Base-by-base conservation (phyloP, 257 asterid species). In the Schizonepeta tenuifolia region DNA sequence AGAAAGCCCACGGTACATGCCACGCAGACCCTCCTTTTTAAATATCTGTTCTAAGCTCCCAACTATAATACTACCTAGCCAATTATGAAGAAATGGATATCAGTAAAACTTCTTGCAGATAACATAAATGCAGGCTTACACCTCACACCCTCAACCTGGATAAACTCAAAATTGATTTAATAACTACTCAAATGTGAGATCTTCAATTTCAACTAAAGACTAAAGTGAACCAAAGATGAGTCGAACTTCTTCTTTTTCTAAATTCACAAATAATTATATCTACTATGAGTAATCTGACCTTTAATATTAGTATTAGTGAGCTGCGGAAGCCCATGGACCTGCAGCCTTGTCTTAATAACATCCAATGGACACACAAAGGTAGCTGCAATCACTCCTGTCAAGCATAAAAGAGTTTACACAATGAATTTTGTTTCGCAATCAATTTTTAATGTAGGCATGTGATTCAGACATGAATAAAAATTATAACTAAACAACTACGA, bases 331-430 rank as follows among this genome's bases (percentile, higher is more conserved):
- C 99, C 99, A 75, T 89, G 96, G 71, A 94, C 99, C 82, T 94
- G 99, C 71, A 94, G 75, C 86, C 97, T 86, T 77, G 99, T 94
- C 93, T 94, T 94, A 63, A 94, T 94, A 83, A 94, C 97, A 88
- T 94, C 99, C 71, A 94, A 81, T 51, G 97, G 99, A 77, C 99
- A 94, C 47, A 94, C 97, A 87, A 94, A 94, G 15, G 97, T 85
- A 74, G 99, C 99, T 40, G 97, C 99, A 82, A 94, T 86, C 60
- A 92, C 93, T 28, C 98, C 99, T 94, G 94, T 70, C 65, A 57
- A 82, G 65, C 74, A 46, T 38, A 20, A 44, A 46, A 66, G 75
- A 38, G 24, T 38, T 73, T 31, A 12, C 66, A 38, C 44, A 28
- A 53, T 49, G n/a, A 70, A 20, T 65, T 68, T 15, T n/a, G 24